Conservation (phyloP, 2,329 filamentous ascomycete genomes). For the Aspergillus caelatus region DNA sequence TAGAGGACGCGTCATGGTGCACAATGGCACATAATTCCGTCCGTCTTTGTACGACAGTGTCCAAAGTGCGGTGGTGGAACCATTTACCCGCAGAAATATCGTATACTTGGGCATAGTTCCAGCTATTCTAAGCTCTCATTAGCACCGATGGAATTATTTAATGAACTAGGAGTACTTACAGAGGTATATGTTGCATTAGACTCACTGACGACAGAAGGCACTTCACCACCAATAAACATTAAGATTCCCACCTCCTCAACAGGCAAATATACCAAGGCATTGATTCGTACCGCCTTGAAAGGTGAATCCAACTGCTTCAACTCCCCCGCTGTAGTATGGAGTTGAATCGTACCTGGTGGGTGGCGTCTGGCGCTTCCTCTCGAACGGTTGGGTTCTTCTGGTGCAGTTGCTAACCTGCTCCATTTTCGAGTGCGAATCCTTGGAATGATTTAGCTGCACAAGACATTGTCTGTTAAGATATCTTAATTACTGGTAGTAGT, state of each 20-base stretch:
- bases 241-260: neutral
- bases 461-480: no score
- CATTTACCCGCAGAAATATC: neutral
- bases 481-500: no score
- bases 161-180: neutral
- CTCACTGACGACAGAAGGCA: neutral
- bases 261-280: neutral
- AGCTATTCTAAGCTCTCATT: neutral
- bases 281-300: neutral
- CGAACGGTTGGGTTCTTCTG: no score
- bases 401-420: no score
- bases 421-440: no score
- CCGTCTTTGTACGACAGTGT: no score
- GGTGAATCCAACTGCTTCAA: neutral
- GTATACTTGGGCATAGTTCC: neutral
- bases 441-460: no score
- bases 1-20: neutral
- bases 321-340: neutral
- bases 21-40: neutral
- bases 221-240: neutral
- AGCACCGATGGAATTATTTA: neutral
- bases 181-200: neutral
- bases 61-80: neutral
- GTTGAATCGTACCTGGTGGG: neutral
- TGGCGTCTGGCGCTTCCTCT: no score